phyloP scores from a whole-genome alignment of 2,329 filamentous ascomycete species.

The Stagonosporopsis tanaceti region DNA sequence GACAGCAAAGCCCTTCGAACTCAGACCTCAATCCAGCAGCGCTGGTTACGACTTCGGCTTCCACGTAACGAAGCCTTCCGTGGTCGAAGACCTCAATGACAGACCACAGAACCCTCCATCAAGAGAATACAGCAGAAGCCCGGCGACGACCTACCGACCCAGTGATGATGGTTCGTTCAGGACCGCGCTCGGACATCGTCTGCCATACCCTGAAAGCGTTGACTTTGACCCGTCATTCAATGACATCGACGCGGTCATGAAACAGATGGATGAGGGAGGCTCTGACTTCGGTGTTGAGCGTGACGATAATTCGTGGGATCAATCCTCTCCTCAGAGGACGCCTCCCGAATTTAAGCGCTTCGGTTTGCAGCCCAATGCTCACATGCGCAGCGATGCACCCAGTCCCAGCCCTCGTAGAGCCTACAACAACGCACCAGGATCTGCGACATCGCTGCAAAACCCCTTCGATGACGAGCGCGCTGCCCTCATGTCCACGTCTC shows the following conservation, averaged over 20 bases:
- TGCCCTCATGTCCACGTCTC: slow-evolving; percentile 62
- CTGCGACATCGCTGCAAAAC: slow-evolving; percentile 54
- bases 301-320: slow-evolving; percentile 55
- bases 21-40: slow-evolving; percentile 42
- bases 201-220: slow-evolving; percentile 46
- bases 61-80: slow-evolving; percentile 51
- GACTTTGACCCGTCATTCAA: slow-evolving; percentile 66
- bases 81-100: slow-evolving; percentile 11
- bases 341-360: slow-evolving; percentile 43
- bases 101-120: slow-evolving; percentile 28
- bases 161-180: slow-evolving; percentile 52
- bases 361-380: slow-evolving; percentile 46
- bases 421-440: slow-evolving; percentile 41
- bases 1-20: slow-evolving; percentile 73
- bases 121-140: slow-evolving; percentile 44
- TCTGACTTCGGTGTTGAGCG: slow-evolving; percentile 79
- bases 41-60: slow-evolving; percentile 49
- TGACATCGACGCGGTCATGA: slow-evolving; percentile 93
- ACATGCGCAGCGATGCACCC: slow-evolving; percentile 72
- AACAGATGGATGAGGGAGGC: slow-evolving; percentile 77
- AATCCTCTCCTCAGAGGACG: slow-evolving; percentile 45
- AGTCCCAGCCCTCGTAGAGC: slow-evolving; percentile 74
- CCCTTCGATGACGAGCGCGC: slow-evolving; percentile 71
- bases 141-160: slow-evolving; percentile 50
- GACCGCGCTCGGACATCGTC: slow-evolving; percentile 43